phyloP scores from a whole-genome alignment of 371 early-diverging fungal species.

The Mucor indicus region DNA sequence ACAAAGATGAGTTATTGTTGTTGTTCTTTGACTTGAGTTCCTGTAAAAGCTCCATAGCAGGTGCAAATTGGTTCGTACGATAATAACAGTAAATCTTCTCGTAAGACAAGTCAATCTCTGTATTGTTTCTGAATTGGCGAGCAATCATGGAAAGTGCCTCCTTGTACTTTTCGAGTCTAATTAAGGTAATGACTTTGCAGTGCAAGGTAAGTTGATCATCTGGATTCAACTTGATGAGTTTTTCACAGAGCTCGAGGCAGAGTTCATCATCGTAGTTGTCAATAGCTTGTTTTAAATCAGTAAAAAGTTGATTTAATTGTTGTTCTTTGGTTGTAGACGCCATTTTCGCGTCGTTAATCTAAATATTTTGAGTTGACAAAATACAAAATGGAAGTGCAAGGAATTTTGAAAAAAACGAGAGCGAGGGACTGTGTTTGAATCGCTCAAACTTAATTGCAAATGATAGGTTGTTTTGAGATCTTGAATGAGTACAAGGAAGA shows the following conservation, averaged over 20 bases:
- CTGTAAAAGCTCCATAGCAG: conserved; percentile 52
- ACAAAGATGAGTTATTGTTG: conserved; percentile 29
- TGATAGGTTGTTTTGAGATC: no score
- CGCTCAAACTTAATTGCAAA: no score
- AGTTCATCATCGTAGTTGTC: conserved; percentile 36
- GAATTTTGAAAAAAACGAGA: no score
- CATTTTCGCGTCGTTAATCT: no score
- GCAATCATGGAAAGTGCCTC: conserved; percentile 59
- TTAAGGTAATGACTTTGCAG: conserved; percentile 64
- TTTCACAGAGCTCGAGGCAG: conserved; percentile 30
- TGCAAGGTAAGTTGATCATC: conserved; percentile 56
- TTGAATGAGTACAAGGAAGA: no score
- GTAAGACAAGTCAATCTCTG: conserved; percentile 49
- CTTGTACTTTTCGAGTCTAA: conserved; percentile 67
- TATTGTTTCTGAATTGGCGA: conserved; percentile 36
- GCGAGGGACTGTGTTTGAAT: no score
- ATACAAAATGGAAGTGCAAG: no score
- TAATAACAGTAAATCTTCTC: conserved; percentile 77
- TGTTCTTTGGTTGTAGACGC: conserved; percentile 24
- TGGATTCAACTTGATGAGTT: conserved; percentile 46
- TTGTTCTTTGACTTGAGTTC: conserved; percentile 29
- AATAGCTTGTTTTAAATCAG: conserved; percentile 27
- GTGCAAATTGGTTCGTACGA: conserved; percentile 58
- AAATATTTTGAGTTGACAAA: no score
- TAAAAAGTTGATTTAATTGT: conserved; percentile 26